Conservation (phyloP, 495 filamentous ascomycete genomes). For the Penicillium herquei region DNA sequence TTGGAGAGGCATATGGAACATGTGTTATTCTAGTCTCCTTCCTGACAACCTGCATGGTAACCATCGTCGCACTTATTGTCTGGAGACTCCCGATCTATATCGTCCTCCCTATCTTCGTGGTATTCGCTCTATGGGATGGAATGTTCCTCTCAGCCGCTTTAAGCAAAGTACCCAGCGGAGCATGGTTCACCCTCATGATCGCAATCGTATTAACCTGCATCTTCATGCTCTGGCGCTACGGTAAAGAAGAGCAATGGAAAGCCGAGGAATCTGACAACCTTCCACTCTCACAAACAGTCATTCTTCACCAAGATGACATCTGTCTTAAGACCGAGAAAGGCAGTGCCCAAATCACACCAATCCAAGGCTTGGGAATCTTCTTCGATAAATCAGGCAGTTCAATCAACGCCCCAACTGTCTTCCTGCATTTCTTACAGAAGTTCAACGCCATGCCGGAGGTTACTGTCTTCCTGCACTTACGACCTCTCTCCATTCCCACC, state of each 20-base stretch:
- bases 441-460: conserved; percentile 57
- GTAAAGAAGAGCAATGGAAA: conserved; percentile 69
- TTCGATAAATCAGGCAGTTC: conserved; percentile 59
- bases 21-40: conserved; percentile 74
- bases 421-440: conserved; percentile 61
- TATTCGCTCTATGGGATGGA: conserved; percentile 61
- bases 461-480: conserved; percentile 60
- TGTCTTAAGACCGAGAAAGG: not conserved
- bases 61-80: conserved; percentile 63
- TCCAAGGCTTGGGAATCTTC: conserved; percentile 58
- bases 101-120: conserved; percentile 58
- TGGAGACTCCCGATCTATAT: conserved; percentile 58
- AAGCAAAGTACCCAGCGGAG: conserved; percentile 66
- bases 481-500: conserved; percentile 44
- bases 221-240: conserved; percentile 69
- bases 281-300: conserved; percentile 43
- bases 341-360: conserved; percentile 28
- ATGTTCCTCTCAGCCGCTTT: conserved; percentile 64
- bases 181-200: conserved; percentile 69
- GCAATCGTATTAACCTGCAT: conserved; percentile 53
- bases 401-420: conserved; percentile 52
- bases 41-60: conserved; percentile 67
- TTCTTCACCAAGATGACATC: conserved; percentile 22
- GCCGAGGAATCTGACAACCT: conserved; percentile 55
- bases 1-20: conserved; percentile 53